Conservation (phyloP, 208 protist genomes). For the Leptomonas seymouri region DNA sequence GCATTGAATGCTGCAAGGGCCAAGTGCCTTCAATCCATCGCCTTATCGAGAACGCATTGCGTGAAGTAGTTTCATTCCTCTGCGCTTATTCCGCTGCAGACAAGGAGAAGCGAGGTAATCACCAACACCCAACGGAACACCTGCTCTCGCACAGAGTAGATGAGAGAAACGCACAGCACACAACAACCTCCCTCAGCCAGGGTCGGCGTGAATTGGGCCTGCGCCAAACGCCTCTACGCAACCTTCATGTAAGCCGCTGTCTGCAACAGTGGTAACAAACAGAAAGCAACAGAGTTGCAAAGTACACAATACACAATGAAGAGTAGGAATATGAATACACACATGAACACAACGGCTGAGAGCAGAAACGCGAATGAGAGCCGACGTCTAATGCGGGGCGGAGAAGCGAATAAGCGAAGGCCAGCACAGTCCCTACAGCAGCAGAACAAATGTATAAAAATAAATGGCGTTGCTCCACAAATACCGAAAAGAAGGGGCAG, state of each 20-base stretch:
- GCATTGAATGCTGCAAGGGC: too few species aligned
- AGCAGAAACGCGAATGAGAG: neutral
- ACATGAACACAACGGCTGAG: neutral
- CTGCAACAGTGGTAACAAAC: neutral
- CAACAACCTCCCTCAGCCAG: neutral
- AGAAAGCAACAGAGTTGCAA: too few species aligned
- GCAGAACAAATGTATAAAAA: too few species aligned
- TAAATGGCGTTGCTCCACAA: too few species aligned
- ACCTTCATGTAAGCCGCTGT: neutral
- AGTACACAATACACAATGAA: neutral
- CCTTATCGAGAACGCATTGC: too few species aligned
- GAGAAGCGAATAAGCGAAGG: too few species aligned
- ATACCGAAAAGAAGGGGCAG: too few species aligned
- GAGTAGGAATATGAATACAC: neutral
- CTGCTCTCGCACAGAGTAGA: too few species aligned
- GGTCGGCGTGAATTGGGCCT: neutral
- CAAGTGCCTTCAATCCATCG: too few species aligned
- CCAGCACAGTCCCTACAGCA: too few species aligned
- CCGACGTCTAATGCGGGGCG: too few species aligned
- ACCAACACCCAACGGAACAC: too few species aligned
- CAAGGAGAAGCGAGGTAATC: neutral
- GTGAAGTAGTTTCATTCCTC: neutral
- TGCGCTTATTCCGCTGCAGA: neutral
- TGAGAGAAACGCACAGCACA: neutral
- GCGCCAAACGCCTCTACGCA: conserved; percentile 9